Base-by-base conservation (phyloP, 140 eudicot genomes). In the Ambrosia hybrid region DNA sequence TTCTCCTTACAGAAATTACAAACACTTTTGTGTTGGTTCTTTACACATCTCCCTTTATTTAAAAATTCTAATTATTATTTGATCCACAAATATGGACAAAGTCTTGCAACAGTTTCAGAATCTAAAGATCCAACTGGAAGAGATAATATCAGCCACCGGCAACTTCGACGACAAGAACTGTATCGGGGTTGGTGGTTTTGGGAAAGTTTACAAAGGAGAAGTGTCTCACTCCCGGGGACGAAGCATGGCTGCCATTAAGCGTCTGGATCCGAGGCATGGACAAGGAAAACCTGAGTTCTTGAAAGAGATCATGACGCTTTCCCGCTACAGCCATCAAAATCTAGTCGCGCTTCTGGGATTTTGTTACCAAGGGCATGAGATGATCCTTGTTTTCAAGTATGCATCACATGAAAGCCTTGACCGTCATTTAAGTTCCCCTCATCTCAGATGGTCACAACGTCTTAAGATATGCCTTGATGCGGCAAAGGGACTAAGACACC, bases 401-500 rank as follows among this genome's bases (percentile, higher is more conserved):
- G 58, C 61, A 16, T 56, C 61, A 15, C 34, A 16, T 56, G 61
- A 33, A 56, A 56, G 61, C 61, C 61, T 56, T 56, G 61, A 56
- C 61, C 34, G 34, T 10, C 61, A 56, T 14, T 56, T 56, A 56
- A 56, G 14, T 6, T 56, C 61, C 30, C 61, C 33, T 16, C 33
- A 16, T 56, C 61, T 56, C 13, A 17, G 13, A 6, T 57, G 63
- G 63, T 3, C 63, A 57, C 63, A 57, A 8, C 38, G 63, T 57
- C 13, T 57, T 1, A 57, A 57, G 37, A 57, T 57, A 57, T 62
- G 68, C 51, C 5, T 62, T 62, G 68, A 37, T 38, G 67, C 41
- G 5, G 75, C 75, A 12, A 56, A 21, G 66, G 75, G 75, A 3
- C 17, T 71, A 56, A 37, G 56, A 41, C 11, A 71, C 56, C 75